Base-by-base conservation (phyloP, 116 monocot genomes). In the Iris pallida region DNA sequence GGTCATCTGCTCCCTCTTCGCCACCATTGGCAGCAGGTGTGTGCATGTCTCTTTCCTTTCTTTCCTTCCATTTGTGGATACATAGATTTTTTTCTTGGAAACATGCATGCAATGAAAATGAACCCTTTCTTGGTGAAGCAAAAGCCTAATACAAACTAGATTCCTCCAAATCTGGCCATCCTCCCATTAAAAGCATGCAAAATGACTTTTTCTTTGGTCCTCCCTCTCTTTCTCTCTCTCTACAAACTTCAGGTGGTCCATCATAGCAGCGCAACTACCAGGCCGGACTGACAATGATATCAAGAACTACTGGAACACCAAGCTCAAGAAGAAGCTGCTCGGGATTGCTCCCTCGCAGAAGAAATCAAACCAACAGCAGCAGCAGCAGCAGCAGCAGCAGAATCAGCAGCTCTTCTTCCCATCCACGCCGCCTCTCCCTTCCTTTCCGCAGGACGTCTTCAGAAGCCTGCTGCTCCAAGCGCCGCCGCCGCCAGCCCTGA, bases 261-360 rank as follows among this genome's bases (percentile, higher is more conserved):
- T 92, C 19, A 92, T 92, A 70, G 92, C 92, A 30, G 56, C 83
- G 0, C 81, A 88, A 57, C 71, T 92, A 16, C 88, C 83, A 44
- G 88, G 88, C 0, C 81, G 88, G 54, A 92, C 92, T 10, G 92
- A 92, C 47, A 92, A 92, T 16, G 92, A 92, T 42, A 88, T 92
- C 76, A 92, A 92, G 79, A 92, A 92, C 83, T 88, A 92, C 75
- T 92, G 88, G 88, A 92, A 92, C 79, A 88, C 88, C 16, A 92
- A 86, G 55, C 76, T 92, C 41, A 88, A 92, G 81, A 92, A 92
- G 86, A 92, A 88, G 64, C 71, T 92, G 18, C 44, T 92, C 6
- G 81, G 83, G 5, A 49, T 76, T 15, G 1, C 68, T 40, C 13
- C 83, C 7, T 65, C 78, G 11, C 82, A 81, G 20, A 88, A 59